Conservation (phyloP, 1,284 basidiomycete genomes). For the Thelephora terrestris region DNA sequence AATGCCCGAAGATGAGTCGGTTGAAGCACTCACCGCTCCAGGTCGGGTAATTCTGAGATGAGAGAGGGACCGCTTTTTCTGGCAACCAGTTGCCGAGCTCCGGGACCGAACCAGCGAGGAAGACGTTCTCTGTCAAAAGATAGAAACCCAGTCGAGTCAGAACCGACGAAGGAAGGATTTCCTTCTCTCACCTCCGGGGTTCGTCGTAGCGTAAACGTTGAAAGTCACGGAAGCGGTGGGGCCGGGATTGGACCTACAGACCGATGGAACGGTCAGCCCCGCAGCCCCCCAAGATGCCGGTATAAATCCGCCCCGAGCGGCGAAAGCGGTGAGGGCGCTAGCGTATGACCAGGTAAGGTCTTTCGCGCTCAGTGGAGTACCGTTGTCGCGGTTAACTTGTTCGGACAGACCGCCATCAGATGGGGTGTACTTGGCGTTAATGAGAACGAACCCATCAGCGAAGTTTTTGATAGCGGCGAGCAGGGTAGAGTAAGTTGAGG, state of each 20-base stretch:
- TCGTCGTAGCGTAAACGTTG: conserved; percentile 53
- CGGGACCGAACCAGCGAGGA: conserved; percentile 52
- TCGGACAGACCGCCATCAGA: conserved; percentile 29
- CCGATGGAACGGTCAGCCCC: conserved; percentile 38
- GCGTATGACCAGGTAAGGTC: conserved; percentile 39
- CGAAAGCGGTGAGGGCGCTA: conserved; percentile 29
- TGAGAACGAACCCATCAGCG: conserved; percentile 33
- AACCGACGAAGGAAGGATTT: neutral
- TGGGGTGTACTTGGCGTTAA: conserved; percentile 31
- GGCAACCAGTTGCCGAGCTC: conserved; percentile 56
- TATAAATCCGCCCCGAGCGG: conserved; percentile 23
- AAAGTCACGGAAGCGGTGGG: conserved; percentile 48
- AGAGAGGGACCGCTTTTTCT: conserved; percentile 46
- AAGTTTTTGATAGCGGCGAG: conserved; percentile 26
- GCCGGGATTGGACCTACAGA: conserved; percentile 29
- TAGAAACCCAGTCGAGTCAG: too few relatives aligned
- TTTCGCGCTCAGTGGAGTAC: conserved; percentile 26
- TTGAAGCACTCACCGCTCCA: conserved; percentile 52
- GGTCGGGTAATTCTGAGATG: conserved; percentile 48
- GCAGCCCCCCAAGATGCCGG: conserved; percentile 58
- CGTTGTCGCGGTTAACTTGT: conserved; percentile 26
- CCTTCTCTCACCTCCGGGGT: conserved; percentile 40
- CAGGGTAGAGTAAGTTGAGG: conserved; percentile 23
- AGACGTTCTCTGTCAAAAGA: conserved; percentile 63
- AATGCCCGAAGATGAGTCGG: conserved; percentile 2